These are phyloP conservation scores for Globisporangium nagaii DNA, from an alignment of 352 stramenopile species.

Conservation along the genomic window DNA sequence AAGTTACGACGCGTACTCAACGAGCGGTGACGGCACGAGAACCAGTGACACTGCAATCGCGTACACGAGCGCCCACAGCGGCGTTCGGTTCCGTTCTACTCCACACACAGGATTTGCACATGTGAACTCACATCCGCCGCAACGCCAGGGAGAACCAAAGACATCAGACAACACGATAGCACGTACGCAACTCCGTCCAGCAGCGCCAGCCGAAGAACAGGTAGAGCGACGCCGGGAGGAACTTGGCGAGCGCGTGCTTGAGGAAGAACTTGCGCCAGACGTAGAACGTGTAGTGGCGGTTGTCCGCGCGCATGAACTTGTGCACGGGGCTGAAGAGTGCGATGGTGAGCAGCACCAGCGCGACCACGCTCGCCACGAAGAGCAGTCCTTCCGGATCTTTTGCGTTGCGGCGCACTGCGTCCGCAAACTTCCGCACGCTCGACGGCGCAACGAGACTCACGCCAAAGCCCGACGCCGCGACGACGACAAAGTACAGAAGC, in stretches of 20 bases:
- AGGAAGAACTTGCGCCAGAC: constrained; percentile 87
- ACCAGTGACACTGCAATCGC: constrained; percentile 67
- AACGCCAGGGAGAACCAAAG: no score
- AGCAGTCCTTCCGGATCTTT: constrained; percentile 25
- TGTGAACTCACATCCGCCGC: no score
- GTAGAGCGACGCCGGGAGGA: constrained; percentile 52
- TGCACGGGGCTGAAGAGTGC: constrained; percentile 74
- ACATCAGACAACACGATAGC: background rate
- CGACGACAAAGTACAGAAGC: constrained; percentile 74
- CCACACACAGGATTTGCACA: background rate
- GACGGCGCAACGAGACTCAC: constrained; percentile 30
- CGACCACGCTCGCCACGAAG: constrained; percentile 19
- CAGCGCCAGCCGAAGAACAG: constrained; percentile 58
- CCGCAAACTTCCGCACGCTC: constrained; percentile 28
- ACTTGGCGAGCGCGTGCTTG: constrained; percentile 65
- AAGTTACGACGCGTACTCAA: constrained; percentile 56
- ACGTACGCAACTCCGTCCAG: constrained; percentile 62
- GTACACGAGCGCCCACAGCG: constrained; percentile 78
- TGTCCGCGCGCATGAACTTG: constrained; percentile 90
- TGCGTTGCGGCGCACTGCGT: constrained; percentile 25
- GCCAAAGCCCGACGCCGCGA: constrained; percentile 55
- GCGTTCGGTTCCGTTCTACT: constrained; percentile 43
- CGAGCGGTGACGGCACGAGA: constrained; percentile 81
- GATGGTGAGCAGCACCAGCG: constrained; percentile 32
- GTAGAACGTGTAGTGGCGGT: constrained; percentile 92